phyloP scores from a whole-genome alignment of 2,329 filamentous ascomycete genomes.

The Colletotrichum eremochloae region DNA sequence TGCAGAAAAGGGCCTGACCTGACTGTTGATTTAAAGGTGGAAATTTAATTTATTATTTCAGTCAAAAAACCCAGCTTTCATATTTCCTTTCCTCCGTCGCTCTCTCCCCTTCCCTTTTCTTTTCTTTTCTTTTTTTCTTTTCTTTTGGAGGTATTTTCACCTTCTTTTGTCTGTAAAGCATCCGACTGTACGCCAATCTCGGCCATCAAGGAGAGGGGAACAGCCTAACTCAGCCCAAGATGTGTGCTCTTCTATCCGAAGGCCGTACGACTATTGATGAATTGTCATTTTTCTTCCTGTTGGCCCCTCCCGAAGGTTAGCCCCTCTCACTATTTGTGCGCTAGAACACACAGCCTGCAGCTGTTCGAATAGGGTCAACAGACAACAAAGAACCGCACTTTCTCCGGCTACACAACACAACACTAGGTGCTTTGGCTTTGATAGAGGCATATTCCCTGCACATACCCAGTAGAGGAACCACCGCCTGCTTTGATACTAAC shows the following conservation, averaged over 20 bases:
- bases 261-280: neutral
- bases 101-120: neutral
- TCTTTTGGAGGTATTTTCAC: neutral
- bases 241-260: neutral
- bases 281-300: neutral
- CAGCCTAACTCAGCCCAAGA: neutral
- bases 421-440: neutral
- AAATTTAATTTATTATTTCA: neutral
- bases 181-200: neutral
- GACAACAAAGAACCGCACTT: neutral
- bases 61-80: neutral
- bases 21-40: neutral
- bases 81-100: neutral
- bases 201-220: neutral
- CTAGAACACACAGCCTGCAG: neutral
- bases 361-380: neutral
- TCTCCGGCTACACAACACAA: neutral
- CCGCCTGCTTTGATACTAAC: too few relatives aligned
- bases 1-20: conserved; percentile 5
- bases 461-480: neutral
- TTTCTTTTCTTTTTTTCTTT: neutral
- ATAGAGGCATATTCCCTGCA: neutral
- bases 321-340: neutral
- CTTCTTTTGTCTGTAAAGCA: neutral
- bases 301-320: neutral